phyloP scores from a whole-genome alignment of 2,329 filamentous ascomycete species.

The Gaeumannomyces tritici region DNA sequence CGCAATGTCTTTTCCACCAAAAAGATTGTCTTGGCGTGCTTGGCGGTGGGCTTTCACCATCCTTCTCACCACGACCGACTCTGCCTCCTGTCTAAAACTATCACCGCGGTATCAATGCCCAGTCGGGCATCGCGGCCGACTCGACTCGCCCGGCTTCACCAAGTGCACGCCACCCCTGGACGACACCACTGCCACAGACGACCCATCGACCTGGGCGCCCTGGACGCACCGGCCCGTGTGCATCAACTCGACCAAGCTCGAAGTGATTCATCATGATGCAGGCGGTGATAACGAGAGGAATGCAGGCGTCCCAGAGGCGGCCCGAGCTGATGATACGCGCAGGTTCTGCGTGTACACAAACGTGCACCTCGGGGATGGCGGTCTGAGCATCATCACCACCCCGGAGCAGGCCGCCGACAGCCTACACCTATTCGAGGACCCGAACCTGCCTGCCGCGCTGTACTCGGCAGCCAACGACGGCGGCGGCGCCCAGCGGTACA shows the following conservation, averaged over 20 bases:
- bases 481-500: conserved; percentile 9
- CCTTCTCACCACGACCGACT: too few species aligned
- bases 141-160: conserved; percentile 1
- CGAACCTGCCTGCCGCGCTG: not conserved
- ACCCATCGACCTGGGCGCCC: conserved; percentile 10
- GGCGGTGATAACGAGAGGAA: not conserved
- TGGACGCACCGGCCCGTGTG: conserved; percentile 19
- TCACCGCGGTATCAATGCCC: too few species aligned
- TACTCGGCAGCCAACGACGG: not conserved
- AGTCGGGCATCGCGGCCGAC: too few species aligned
- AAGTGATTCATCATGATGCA: too few species aligned
- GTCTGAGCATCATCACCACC: conserved; percentile 24
- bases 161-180: conserved; percentile 40
- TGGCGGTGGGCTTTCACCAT: too few species aligned
- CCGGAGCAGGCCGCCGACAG: conserved; percentile 21
- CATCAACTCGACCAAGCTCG: conserved; percentile 3
- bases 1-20: too few species aligned
- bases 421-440: conserved; percentile 17
- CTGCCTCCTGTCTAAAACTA: too few species aligned
- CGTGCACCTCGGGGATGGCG: conserved; percentile 14
- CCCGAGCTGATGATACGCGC: not conserved
- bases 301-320: not conserved
- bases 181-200: conserved; percentile 26
- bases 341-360: conserved; percentile 20
- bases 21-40: too few species aligned